Base-by-base conservation (phyloP, 495 filamentous ascomycete species). In the Tuber calosporum region DNA sequence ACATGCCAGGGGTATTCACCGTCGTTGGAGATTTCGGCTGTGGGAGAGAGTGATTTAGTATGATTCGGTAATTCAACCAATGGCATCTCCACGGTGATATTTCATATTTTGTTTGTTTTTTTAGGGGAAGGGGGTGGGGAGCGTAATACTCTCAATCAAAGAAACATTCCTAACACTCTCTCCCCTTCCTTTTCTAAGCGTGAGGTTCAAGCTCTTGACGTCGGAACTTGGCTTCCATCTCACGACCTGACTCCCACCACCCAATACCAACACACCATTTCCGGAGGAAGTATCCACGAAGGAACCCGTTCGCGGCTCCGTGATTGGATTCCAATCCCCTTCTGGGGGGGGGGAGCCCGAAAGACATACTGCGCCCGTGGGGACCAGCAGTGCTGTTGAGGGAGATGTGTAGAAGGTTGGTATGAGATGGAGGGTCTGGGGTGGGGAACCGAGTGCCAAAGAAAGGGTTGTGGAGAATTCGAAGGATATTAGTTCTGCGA, bases 1-100 rank as follows among this genome's bases (percentile, higher is more conserved):
- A 58, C 79, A 40, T 81, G 68, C 80, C 80, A 81, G 53, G 58
- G 41, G 62, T 81, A 81, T 72, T 79, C 72, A 17, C 80, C 80
- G 67, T 79, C 66, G 45, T 81, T 81, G 67, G 20, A 22, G 19
- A 81, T 74, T 39, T 71, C 48, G n/a, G 67, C 75, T 78, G 34
- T 26, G n/a, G 48, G 22, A 70, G 45, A n/a, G 53, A 62, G 53
- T 62, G 53, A 62, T 62, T 62, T 62, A 62, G 53, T 26, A 62
- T 62, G 53, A 62, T 62, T 62, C 53, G 4, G 13, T 15, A 34
- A 62, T 30, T 30, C 11, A 34, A 15, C 53, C 26, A 62, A 62
- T 62, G 11, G 30, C 30, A 2, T 17, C 8, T 69, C 11, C 26
- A 20, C 26, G 3, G 13, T 34, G 53, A 17, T 17, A 34, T 30